A percentile compares a stretch with the other conserved stretches of the same genome.
Evolutionary conservation across 208 protist species (phyloP).

Genomic region (Trypanosoma brucei): DNA sequence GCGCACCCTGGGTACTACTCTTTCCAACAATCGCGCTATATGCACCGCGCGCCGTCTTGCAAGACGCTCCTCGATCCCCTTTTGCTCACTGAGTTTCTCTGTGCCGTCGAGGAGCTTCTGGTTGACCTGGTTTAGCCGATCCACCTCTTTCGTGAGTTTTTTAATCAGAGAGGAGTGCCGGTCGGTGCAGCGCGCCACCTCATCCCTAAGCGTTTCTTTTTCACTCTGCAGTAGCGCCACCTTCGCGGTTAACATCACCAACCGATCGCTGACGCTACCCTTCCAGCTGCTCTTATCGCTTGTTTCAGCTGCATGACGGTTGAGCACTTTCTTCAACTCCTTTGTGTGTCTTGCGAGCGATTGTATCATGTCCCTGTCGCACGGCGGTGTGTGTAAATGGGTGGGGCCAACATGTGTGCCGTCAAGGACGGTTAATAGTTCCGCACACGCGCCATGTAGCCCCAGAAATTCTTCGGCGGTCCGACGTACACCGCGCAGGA

Average conservation of each 20-base stretch:
- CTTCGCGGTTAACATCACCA: conserved; percentile 29
- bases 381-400: conserved; percentile 16
- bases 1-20: conserved; percentile 1
- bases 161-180: conserved; percentile 32
- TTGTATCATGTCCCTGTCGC: conserved; percentile 38
- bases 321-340: conserved; percentile 37
- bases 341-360: conserved; percentile 36
- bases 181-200: conserved; percentile 30
- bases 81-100: conserved; percentile 11
- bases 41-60: background rate
- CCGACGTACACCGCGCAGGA: conserved; percentile 18
- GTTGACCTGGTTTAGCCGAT: conserved; percentile 19
- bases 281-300: conserved; percentile 5
- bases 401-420: conserved; percentile 19
- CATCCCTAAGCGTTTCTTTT: conserved; percentile 39
- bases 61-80: background rate
- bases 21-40: conserved; percentile 1
- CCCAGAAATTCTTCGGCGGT: conserved; percentile 46
- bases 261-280: conserved; percentile 27
- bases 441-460: conserved; percentile 29
- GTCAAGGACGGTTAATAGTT: conserved; percentile 37
- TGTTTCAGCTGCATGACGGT: conserved; percentile 5
- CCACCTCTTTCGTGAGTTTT: conserved; percentile 15
- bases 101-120: conserved; percentile 13
- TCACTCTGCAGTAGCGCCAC: conserved; percentile 36